These are phyloP conservation scores for Saccharomycopsis schoenii DNA, from an alignment of 805 yeast genomes.

Conservation along the genomic window DNA sequence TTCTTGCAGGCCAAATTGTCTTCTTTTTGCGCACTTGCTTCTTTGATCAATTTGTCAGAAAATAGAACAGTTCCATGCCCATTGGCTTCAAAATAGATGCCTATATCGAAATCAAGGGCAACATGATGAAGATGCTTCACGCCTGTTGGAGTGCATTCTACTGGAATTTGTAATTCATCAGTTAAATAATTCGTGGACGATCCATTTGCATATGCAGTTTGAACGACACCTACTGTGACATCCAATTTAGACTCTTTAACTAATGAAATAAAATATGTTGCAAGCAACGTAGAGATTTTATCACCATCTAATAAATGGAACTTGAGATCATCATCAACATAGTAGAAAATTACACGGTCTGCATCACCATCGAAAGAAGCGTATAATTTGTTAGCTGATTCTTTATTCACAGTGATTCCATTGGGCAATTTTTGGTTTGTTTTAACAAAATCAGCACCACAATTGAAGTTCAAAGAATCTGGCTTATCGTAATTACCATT, in stretches of 20 bases:
- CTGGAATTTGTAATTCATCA: conserved; percentile 58
- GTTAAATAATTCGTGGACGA: conserved; percentile 67
- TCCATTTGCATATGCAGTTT: conserved; percentile 98
- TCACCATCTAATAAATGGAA: conserved; percentile 82
- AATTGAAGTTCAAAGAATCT: conserved; percentile 52
- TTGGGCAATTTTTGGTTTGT: conserved; percentile 74
- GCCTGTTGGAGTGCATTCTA: conserved; percentile 86
- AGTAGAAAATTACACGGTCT: conserved; percentile 83
- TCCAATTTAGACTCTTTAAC: conserved; percentile 35
- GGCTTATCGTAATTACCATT: conserved; percentile 51
- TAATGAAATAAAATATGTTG: conserved; percentile 50
- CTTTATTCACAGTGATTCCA: conserved; percentile 31
- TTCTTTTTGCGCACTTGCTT: conserved; percentile 30
- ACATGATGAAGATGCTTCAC: conserved; percentile 91
- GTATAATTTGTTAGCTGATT: conserved; percentile 40
- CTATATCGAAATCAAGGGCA: conserved; percentile 74
- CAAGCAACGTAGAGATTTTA: conserved; percentile 79
- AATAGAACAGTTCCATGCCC: conserved; percentile 98
- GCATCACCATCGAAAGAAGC: conserved; percentile 97
- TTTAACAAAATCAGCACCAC: conserved; percentile 96
- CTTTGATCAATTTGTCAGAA: conserved; percentile 39
- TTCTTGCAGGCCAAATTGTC: conserved; percentile 43
- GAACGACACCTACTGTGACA: conserved; percentile 70
- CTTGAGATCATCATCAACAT: conserved; percentile 28
- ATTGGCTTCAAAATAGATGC: conserved; percentile 95